Evolutionary conservation across 768 basidiomycete species (phyloP).

Genomic region (Amanita thiersii): DNA sequence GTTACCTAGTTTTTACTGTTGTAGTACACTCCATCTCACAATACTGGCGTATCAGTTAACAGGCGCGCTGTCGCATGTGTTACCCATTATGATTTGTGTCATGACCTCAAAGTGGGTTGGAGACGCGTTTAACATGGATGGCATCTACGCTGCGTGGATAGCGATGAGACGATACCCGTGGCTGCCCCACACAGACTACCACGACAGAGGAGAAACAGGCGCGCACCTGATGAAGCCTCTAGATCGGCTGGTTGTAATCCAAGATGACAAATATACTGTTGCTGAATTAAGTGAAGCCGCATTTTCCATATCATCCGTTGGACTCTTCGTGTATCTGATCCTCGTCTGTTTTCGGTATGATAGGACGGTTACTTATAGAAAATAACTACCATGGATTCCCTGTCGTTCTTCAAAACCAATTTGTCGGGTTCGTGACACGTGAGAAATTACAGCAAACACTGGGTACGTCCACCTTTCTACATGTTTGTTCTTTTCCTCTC

Average conservation of each 20-base stretch:
- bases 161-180: slow-evolving; percentile 64
- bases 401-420: slow-evolving; percentile 39
- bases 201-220: slow-evolving; percentile 56
- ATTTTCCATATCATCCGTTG: neutral
- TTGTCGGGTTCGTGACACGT: slow-evolving; percentile 56
- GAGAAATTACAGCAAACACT: slow-evolving; percentile 37
- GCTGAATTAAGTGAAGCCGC: slow-evolving; percentile 34
- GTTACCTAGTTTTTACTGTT: neutral
- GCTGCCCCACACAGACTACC: slow-evolving; percentile 58
- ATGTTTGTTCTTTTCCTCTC: no score
- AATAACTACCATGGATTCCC: slow-evolving; percentile 58
- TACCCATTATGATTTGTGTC: slow-evolving; percentile 75
- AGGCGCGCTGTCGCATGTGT: slow-evolving; percentile 71
- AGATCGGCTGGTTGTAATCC: slow-evolving; percentile 40
- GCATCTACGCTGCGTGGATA: slow-evolving; percentile 69
- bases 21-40: neutral
- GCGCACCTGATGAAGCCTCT: slow-evolving; percentile 52
- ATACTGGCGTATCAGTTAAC: slow-evolving; percentile 47
- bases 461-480: slow-evolving; percentile 19
- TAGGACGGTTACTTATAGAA: slow-evolving; percentile 32
- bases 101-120: slow-evolving; percentile 75
- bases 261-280: slow-evolving; percentile 39
- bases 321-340: no score
- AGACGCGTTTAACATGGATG: slow-evolving; percentile 60
- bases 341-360: slow-evolving; percentile 1